Percentiles rank a stretch among this genome's conserved stretches.
Conservation (phyloP, 345 rosid species). For the Sapria himalayana region DNA sequence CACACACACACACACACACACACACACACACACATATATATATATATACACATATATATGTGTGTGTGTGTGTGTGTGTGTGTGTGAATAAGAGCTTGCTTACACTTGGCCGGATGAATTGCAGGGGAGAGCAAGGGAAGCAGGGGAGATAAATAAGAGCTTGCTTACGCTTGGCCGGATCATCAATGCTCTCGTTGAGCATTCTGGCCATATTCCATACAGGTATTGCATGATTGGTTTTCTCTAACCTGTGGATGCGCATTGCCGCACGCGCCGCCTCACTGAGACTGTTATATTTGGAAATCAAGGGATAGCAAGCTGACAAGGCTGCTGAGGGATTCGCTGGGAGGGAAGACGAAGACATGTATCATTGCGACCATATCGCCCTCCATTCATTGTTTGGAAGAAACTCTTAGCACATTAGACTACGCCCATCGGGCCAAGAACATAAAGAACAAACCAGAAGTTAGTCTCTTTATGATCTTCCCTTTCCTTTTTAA, state of each 20-base stretch:
- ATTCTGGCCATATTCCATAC: slow-evolving; percentile 94
- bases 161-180: slow-evolving; percentile 97
- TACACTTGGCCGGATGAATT: too few species aligned
- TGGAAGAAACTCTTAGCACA: slow-evolving; percentile 97
- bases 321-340: slow-evolving; percentile 90
- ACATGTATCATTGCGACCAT: slow-evolving; percentile 97
- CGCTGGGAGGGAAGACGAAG: slow-evolving; percentile 94
- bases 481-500: too few species aligned
- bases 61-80: background rate
- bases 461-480: slow-evolving; percentile 39
- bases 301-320: slow-evolving; percentile 79
- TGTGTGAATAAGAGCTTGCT: too few species aligned
- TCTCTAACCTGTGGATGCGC: too few species aligned
- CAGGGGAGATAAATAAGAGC: slow-evolving; percentile 96
- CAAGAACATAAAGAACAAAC: slow-evolving; percentile 95
- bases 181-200: slow-evolving; percentile 92
- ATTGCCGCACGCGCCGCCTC: too few species aligned
- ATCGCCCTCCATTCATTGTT: slow-evolving; percentile 75
- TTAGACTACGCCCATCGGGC: slow-evolving; percentile 97
- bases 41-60: background rate
- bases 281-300: too few species aligned
- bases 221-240: slow-evolving; percentile 20
- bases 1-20: too few species aligned
- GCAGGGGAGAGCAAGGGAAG: slow-evolving; percentile 99
- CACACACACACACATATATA: too few species aligned